Evolutionary conservation across 225 moss, liverwort and hornwort genomes (phyloP), one percentile per base, ranked within the genome.

Genomic region (Lunularia cruciata): DNA sequence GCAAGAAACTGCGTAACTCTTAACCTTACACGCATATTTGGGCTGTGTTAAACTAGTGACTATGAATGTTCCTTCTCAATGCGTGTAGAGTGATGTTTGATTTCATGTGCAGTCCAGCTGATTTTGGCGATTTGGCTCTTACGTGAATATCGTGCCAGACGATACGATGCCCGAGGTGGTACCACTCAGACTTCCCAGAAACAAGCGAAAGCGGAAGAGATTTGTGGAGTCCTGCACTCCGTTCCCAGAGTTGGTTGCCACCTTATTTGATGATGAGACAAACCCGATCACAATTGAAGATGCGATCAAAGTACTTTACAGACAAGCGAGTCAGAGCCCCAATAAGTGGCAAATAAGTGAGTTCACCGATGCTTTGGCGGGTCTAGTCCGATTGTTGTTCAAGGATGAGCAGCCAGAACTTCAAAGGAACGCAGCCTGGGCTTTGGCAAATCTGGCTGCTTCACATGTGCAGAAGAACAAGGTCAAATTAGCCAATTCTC

Each of bases 351-450:
- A 70, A 14, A 58, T 72, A 11, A 31, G 63, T 2, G 69, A 73
- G 19, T 81, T 81, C 51, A 39, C 63, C 0, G 36, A 69, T 39
- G 80, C 76, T 0, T 40, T 81, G 8, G 57, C 40, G 8, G 68
- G 69, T 26, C 62, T 81, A 1, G 68, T 76, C 22, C 63, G 69
- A 2, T 8, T 64, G 58, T 23, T 81, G 40, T 69, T 81, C 63
- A 59, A 60, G 18, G 80, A 76, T 43, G 63, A 73, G 2, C 20
- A 20, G 34, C 80, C 80, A 15, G 58, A 33, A 25, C 35, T 60
- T 5, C 72, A 76, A 64, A 51, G 36, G 64, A 49, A 37, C 30
- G 72, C 80, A 34, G 75, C 72, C 0, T 80, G 80, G 80, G 80
- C 80, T 34, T 19, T 80, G 38, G 80, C 63, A 3, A 80, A 80